Evolutionary conservation across 2,329 filamentous ascomycete genomes (phyloP).

Genomic region (Cordyceps cateniannulata): DNA sequence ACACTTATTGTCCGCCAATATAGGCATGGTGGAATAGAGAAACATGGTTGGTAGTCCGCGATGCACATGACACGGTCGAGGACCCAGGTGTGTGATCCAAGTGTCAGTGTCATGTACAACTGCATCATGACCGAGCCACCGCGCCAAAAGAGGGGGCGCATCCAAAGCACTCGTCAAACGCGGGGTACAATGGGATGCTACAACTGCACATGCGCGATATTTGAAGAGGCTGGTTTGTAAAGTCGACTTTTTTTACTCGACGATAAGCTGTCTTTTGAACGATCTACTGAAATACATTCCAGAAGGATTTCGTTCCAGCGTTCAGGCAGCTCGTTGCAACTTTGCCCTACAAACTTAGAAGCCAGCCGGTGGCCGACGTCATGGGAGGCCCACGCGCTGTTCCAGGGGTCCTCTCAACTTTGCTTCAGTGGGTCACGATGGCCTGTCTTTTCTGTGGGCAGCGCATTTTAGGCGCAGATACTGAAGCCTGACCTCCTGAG

Average conservation of each 20-base stretch:
- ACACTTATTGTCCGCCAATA: too few relatives aligned
- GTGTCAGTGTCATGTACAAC: slow-evolving; percentile 2
- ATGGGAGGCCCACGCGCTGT: neutral
- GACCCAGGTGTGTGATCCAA: neutral
- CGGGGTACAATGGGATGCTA: neutral
- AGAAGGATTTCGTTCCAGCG: too few relatives aligned
- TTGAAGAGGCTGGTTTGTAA: neutral
- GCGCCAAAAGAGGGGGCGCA: slow-evolving; percentile 4
- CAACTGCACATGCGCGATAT: neutral
- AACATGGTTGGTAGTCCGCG: neutral
- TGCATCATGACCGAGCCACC: neutral
- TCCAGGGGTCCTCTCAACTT: neutral
- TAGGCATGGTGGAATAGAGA: too few relatives aligned
- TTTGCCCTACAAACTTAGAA: too few relatives aligned
- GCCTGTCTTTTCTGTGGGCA: neutral
- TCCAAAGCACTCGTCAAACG: slow-evolving; percentile 3
- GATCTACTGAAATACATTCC: neutral
- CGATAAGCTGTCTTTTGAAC: neutral
- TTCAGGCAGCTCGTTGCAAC: neutral
- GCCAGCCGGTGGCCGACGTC: neutral
- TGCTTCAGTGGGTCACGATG: slow-evolving; percentile 6
- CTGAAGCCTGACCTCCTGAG: slow-evolving; percentile 4
- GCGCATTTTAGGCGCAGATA: neutral
- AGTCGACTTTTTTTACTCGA: neutral
- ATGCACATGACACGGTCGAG: neutral